Evolutionary conservation across 768 basidiomycete genomes (phyloP).

Genomic region (Mycena galericulata): DNA sequence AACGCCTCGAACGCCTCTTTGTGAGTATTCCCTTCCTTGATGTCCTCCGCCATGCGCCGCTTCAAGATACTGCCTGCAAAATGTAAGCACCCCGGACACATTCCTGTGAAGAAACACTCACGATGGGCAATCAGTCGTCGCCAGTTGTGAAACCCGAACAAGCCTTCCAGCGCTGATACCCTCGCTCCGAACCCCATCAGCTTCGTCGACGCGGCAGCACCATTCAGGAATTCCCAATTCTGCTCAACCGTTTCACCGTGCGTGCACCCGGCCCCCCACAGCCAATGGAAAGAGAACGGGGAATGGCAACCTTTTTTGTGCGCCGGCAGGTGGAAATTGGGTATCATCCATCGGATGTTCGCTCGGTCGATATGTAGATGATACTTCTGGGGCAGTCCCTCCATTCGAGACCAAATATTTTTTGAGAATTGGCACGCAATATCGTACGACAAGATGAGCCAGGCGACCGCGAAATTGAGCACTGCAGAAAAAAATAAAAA

Average conservation of each 20-base stretch:
- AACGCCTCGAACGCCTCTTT: background rate
- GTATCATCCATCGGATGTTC: background rate
- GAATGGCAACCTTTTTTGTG: background rate
- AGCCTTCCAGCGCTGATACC: background rate
- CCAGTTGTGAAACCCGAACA: conserved; percentile 1
- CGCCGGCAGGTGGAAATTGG: background rate
- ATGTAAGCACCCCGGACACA: background rate
- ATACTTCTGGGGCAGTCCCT: background rate
- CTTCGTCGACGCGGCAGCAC: background rate
- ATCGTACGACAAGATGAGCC: background rate
- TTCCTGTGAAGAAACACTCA: background rate
- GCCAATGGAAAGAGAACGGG: background rate
- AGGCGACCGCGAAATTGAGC: background rate
- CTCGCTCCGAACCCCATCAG: background rate
- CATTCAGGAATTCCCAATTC: background rate
- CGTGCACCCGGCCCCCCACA: background rate
- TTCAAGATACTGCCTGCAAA: background rate
- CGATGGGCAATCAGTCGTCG: background rate
- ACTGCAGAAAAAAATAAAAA: background rate
- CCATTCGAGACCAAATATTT: background rate
- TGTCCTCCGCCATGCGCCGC: background rate
- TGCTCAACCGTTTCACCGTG: background rate
- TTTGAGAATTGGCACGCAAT: conserved; percentile 1
- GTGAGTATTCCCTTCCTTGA: conserved; percentile 3
- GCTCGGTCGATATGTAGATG: background rate